Evolutionary conservation across 768 basidiomycete genomes (phyloP).

Genomic region (Lactarius quietus): DNA sequence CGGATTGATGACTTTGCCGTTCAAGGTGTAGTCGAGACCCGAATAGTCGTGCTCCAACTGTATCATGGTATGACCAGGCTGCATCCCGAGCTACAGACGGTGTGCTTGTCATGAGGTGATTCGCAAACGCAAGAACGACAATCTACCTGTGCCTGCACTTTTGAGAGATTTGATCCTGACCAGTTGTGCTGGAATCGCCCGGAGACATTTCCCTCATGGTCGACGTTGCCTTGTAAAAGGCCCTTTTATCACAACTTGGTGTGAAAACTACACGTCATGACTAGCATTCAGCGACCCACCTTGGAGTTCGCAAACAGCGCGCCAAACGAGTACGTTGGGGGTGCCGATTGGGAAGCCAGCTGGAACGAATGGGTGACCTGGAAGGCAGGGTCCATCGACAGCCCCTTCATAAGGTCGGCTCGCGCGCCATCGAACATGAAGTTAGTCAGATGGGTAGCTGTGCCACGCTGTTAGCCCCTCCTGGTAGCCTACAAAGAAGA

Average conservation of each 20-base stretch:
- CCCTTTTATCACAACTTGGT: constrained; percentile 45
- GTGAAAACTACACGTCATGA: constrained; percentile 4
- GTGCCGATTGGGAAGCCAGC: constrained; percentile 78
- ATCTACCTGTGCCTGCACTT: constrained; percentile 82
- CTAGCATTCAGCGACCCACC: constrained; percentile 42
- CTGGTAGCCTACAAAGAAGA: constrained; percentile 9
- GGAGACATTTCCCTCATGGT: constrained; percentile 89
- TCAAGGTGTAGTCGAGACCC: constrained; percentile 82
- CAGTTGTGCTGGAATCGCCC: constrained; percentile 89
- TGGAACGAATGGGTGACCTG: constrained; percentile 97
- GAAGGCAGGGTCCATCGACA: constrained; percentile 93
- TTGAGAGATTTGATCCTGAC: constrained; percentile 72
- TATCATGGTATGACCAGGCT: constrained; percentile 83
- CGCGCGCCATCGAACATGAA: constrained; percentile 97
- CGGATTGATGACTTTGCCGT: constrained; percentile 88
- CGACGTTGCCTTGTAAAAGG: constrained; percentile 90
- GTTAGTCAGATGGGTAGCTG: constrained; percentile 89
- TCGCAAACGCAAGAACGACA: constrained; percentile 8
- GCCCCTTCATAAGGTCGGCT: constrained; percentile 90
- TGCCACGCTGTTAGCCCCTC: not conserved
- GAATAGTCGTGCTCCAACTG: constrained; percentile 93
- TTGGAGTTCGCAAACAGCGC: constrained; percentile 85
- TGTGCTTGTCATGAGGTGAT: constrained; percentile 19
- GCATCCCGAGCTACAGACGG: constrained; percentile 60
- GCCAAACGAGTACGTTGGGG: constrained; percentile 92